These are phyloP conservation scores for Pseudoscleropodium purum DNA, from an alignment of 225 moss, liverwort and hornwort genomes.

Conservation along the genomic window DNA sequence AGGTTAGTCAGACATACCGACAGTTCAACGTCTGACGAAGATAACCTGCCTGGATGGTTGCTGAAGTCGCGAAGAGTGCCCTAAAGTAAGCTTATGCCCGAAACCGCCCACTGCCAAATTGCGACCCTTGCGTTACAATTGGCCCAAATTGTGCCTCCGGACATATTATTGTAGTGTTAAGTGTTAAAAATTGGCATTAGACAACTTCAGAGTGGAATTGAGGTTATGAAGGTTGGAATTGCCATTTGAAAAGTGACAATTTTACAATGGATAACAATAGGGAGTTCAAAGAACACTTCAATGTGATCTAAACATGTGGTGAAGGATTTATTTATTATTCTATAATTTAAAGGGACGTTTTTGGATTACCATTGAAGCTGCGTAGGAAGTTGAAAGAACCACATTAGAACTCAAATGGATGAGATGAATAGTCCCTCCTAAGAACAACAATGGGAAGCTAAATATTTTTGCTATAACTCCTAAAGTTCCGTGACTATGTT, in stretches of 20 bases:
- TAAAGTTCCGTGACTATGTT: too few species aligned
- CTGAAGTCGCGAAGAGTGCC: background rate
- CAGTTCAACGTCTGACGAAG: background rate
- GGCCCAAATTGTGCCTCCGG: background rate
- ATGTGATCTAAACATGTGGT: background rate
- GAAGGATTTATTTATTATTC: background rate
- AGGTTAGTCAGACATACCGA: background rate
- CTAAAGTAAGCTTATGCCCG: too few species aligned
- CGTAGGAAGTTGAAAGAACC: too few species aligned
- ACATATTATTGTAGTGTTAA: too few species aligned
- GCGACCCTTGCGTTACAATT: background rate
- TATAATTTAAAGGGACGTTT: background rate
- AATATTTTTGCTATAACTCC: background rate
- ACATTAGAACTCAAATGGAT: background rate
- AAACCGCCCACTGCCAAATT: background rate
- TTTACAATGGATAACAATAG: too few species aligned
- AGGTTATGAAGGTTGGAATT: background rate
- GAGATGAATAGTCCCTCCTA: background rate
- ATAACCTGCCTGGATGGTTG: background rate
- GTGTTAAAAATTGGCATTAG: too few species aligned
- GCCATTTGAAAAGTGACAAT: too few species aligned
- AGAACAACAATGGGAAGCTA: background rate
- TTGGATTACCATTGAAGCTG: background rate
- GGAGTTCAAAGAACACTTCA: background rate
- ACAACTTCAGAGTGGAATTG: background rate